Evolutionary conservation across 2,329 filamentous ascomycete species (phyloP).

Genomic region (Aspergillus chevalieri): DNA sequence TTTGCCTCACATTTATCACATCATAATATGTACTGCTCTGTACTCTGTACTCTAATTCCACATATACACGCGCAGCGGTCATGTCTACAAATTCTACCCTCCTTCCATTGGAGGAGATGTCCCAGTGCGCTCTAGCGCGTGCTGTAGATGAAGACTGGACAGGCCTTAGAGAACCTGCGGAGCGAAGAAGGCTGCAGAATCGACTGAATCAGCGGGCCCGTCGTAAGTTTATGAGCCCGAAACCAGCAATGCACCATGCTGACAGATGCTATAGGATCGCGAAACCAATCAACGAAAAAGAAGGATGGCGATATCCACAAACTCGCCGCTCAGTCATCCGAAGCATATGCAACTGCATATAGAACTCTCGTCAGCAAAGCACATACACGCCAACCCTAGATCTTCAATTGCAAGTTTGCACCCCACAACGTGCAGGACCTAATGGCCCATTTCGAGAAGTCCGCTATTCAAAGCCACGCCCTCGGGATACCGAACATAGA

Average conservation of each 20-base stretch:
- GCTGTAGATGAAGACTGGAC: constrained; percentile 2
- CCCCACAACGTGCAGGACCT: not conserved
- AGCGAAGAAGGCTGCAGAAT: constrained; percentile 3
- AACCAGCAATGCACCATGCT: not conserved
- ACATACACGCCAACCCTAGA: not conserved
- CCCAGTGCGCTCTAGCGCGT: too few relatives aligned
- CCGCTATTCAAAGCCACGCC: not conserved
- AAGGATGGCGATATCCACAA: not conserved
- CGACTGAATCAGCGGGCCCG: constrained; percentile 1
- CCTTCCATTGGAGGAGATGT: too few relatives aligned
- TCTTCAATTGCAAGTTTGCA: not conserved
- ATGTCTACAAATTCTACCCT: too few relatives aligned
- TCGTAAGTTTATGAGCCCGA: not conserved
- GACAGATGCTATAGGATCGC: not conserved
- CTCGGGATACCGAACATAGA: not conserved
- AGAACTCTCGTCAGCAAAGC: not conserved
- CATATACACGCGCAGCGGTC: too few relatives aligned
- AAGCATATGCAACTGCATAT: not conserved
- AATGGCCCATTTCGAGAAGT: not conserved
- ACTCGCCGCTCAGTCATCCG: too few relatives aligned
- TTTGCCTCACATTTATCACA: too few relatives aligned
- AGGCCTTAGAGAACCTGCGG: constrained; percentile 1
- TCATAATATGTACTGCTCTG: too few relatives aligned
- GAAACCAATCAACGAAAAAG: not conserved
- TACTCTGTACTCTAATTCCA: too few relatives aligned